phyloP scores from a whole-genome alignment of 208 protist genomes.

The Spongospora subterranea region DNA sequence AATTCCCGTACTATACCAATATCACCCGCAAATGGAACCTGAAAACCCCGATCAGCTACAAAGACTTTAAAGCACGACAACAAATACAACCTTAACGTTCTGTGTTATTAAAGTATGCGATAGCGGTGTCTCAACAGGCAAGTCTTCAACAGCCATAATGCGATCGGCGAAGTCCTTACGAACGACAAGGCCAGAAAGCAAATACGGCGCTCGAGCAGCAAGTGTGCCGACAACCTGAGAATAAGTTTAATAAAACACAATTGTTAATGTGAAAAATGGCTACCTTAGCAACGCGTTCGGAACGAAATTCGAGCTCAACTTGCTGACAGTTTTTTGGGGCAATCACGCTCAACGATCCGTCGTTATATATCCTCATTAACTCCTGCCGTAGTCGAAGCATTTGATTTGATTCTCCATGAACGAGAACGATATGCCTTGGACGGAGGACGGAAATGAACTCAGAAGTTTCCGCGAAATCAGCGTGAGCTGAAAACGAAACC shows the following conservation, averaged over 20 bases:
- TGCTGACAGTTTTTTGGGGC: slow-evolving; percentile 59
- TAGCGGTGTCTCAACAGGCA: slow-evolving; percentile 4
- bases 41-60: background rate
- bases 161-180: slow-evolving; percentile 44
- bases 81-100: slow-evolving; percentile 26
- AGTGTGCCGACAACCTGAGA: slow-evolving; percentile 1
- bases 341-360: slow-evolving; percentile 22
- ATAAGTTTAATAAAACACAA: background rate
- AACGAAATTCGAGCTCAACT: slow-evolving; percentile 60
- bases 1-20: slow-evolving; percentile 21
- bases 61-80: background rate
- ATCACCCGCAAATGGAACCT: background rate
- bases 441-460: slow-evolving; percentile 61
- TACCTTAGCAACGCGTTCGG: slow-evolving; percentile 54
- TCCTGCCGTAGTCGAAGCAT: slow-evolving; percentile 57
- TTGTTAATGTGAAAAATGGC: background rate
- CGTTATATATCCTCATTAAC: slow-evolving; percentile 46
- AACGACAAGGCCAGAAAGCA: slow-evolving; percentile 58
- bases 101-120: slow-evolving; percentile 16
- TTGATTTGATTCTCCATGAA: slow-evolving; percentile 56
- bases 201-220: background rate
- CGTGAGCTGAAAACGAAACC: slow-evolving; percentile 62
- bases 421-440: slow-evolving; percentile 55
- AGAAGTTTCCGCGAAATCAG: slow-evolving; percentile 61
- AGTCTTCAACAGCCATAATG: slow-evolving; percentile 55